A percentile compares a stretch with the other conserved stretches of the same genome.
Conservation (phyloP, 371 early-diverging fungal species). For the Dichotomocladium elegans region DNA sequence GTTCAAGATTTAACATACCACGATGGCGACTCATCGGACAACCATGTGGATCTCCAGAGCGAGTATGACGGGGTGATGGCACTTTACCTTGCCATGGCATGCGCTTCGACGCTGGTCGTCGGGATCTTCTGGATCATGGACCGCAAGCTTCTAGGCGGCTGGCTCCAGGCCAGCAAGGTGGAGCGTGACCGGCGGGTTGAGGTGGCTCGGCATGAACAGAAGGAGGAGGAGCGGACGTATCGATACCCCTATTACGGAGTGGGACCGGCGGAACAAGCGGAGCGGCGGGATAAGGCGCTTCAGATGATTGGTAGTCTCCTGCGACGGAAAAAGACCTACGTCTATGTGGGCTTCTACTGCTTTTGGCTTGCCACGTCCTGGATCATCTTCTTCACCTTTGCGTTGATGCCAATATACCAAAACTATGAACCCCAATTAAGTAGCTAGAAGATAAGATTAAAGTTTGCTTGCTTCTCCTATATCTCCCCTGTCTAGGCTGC, state of each 20-base stretch:
- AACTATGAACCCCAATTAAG: conserved; percentile 16
- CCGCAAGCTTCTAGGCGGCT: conserved; percentile 22
- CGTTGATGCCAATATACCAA: conserved; percentile 44
- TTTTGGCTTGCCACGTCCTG: conserved; percentile 41
- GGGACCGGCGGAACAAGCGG: conserved; percentile 8
- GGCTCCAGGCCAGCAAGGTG: conserved; percentile 32
- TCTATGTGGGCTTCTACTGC: conserved; percentile 20
- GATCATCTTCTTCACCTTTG: conserved; percentile 41
- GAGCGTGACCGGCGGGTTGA: conserved; percentile 33
- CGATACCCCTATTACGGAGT: conserved; percentile 16
- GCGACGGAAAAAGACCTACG: conserved; percentile 17
- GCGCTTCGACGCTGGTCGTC: conserved; percentile 17
- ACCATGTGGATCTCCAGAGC: conserved; percentile 19
- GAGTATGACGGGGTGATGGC: conserved; percentile 47
- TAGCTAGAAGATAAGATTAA: neutral
- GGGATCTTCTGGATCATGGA: conserved; percentile 34
- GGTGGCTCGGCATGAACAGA: conserved; percentile 20
- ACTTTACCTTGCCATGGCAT: conserved; percentile 30
- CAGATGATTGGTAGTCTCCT: conserved; percentile 28
- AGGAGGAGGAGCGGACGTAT: conserved; percentile 16
- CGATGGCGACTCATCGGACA: conserved; percentile 35
- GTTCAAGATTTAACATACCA: conserved; percentile 48
- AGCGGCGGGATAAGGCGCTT: conserved; percentile 11
- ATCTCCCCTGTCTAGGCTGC: neutral
- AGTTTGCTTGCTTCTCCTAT: neutral